A percentile compares a stretch with the other conserved stretches of the same genome.
phyloP scores from a whole-genome alignment of 2,329 filamentous ascomycete genomes.

The Exophiala spinifera region DNA sequence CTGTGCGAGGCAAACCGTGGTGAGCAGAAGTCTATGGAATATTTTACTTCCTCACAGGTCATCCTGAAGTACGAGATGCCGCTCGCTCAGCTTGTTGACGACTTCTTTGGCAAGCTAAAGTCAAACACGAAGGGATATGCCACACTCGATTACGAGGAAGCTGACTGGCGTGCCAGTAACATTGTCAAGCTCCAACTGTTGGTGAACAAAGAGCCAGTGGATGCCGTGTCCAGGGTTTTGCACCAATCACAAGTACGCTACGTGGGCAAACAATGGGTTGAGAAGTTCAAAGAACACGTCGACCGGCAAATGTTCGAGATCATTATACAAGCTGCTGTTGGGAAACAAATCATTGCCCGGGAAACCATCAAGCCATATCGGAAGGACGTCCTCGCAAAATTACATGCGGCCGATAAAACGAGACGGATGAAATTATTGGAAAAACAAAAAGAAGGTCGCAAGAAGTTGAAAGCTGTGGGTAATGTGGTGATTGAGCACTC shows the following conservation, averaged over 20 bases:
- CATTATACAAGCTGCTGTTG: slow-evolving; percentile 86
- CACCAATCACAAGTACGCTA: slow-evolving; percentile 78
- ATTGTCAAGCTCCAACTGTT: slow-evolving; percentile 88
- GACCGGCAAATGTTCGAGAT: slow-evolving; percentile 97
- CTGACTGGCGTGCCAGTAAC: slow-evolving; percentile 75
- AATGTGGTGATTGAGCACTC: slow-evolving; percentile 96
- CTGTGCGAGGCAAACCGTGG: slow-evolving; percentile 88
- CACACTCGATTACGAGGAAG: slow-evolving; percentile 93
- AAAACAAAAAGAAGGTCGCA: slow-evolving; percentile 94
- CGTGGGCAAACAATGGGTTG: slow-evolving; percentile 82
- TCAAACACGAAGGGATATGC: slow-evolving; percentile 92
- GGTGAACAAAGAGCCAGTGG: slow-evolving; percentile 89
- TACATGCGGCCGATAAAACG: slow-evolving; percentile 86
- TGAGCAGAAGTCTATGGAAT: slow-evolving; percentile 80
- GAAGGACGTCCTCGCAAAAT: slow-evolving; percentile 89
- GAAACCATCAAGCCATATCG: slow-evolving; percentile 96
- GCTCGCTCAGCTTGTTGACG: slow-evolving; percentile 85
- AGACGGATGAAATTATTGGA: slow-evolving; percentile 83
- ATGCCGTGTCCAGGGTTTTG: slow-evolving; percentile 88
- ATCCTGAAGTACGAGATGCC: slow-evolving; percentile 92
- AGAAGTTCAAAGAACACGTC: slow-evolving; percentile 95
- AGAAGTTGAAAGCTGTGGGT: slow-evolving; percentile 71
- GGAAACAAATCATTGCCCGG: slow-evolving; percentile 77
- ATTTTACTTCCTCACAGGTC: slow-evolving; percentile 88
- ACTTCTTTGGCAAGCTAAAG: slow-evolving; percentile 96